Percentiles rank a stretch among this genome's conserved stretches.
phyloP scores from a whole-genome alignment of 805 yeast species.

The Lipomyces kockii region DNA sequence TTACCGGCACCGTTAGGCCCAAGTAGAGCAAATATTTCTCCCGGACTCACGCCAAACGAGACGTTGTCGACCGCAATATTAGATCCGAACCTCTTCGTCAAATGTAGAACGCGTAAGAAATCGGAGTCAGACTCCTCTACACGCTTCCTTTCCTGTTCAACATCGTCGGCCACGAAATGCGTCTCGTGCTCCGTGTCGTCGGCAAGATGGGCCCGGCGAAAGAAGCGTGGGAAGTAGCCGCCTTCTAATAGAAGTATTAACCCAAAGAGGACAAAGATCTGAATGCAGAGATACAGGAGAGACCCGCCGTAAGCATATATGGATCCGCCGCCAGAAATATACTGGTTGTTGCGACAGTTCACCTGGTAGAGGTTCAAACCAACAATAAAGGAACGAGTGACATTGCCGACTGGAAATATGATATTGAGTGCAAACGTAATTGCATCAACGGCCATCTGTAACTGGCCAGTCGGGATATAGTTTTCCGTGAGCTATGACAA shows the following conservation, averaged over 20 bases:
- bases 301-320: conserved; percentile 41
- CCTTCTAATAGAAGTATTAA: too few species aligned
- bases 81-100: conserved; percentile 36
- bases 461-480: too few species aligned
- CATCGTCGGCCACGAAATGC: conserved; percentile 30
- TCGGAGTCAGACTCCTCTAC: conserved; percentile 29
- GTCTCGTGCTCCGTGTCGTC: neutral
- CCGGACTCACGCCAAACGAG: conserved; percentile 41
- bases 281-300: conserved; percentile 36
- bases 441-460: too few species aligned
- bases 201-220: too few species aligned
- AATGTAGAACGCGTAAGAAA: conserved; percentile 41
- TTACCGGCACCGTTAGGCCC: conserved; percentile 49
- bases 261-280: too few species aligned
- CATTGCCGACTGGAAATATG: conserved; percentile 38
- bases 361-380: conserved; percentile 36
- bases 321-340: too few species aligned
- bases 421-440: too few species aligned
- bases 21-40: conserved; percentile 44
- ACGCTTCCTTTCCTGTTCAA: conserved; percentile 31
- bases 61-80: conserved; percentile 42
- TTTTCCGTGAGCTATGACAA: too few species aligned
- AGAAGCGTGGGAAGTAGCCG: too few species aligned
- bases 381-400: conserved; percentile 41
- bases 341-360: too few species aligned